phyloP scores from a whole-genome alignment of 2,329 filamentous ascomycete genomes.

The Aspergillus viridinutans region DNA sequence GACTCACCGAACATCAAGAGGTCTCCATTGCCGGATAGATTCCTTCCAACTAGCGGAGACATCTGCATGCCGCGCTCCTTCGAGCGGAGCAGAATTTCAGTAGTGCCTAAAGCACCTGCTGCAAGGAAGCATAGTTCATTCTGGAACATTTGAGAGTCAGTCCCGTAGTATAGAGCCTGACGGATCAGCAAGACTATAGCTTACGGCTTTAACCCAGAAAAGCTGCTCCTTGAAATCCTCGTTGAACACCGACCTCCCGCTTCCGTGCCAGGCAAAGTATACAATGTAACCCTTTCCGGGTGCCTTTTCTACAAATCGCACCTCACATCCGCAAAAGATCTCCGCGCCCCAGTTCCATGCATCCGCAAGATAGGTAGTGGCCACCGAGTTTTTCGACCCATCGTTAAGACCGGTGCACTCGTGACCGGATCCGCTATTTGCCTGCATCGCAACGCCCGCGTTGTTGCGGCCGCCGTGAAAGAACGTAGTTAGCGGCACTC shows the following conservation, averaged over 20 bases:
- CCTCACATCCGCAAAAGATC: conserved; percentile 66
- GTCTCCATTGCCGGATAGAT: conserved; percentile 9
- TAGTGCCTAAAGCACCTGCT: conserved; percentile 61
- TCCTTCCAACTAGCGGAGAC: conserved; percentile 53
- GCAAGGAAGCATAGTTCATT: conserved; percentile 63
- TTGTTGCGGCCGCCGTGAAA: conserved; percentile 59
- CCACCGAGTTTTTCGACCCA: conserved; percentile 56
- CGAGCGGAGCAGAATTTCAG: conserved; percentile 61
- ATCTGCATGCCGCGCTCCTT: conserved; percentile 55
- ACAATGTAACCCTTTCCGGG: conserved; percentile 56
- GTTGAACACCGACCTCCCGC: conserved; percentile 52
- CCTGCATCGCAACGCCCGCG: conserved; percentile 61
- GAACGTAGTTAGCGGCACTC: conserved; percentile 59
- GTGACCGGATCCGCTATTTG: conserved; percentile 58
- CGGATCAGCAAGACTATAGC: too few species aligned
- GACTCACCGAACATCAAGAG: conserved; percentile 5
- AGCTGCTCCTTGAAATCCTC: conserved; percentile 54
- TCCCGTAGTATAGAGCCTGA: too few species aligned
- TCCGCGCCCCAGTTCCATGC: conserved; percentile 70
- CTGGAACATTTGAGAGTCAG: not conserved
- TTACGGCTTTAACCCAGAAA: conserved; percentile 60
- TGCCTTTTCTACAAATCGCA: conserved; percentile 57
- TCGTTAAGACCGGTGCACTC: conserved; percentile 64
- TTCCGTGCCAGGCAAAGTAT: conserved; percentile 62
- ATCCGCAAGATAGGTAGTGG: conserved; percentile 63